Base-by-base conservation (phyloP, 345 rosid species). In the Syzygium jambos region DNA sequence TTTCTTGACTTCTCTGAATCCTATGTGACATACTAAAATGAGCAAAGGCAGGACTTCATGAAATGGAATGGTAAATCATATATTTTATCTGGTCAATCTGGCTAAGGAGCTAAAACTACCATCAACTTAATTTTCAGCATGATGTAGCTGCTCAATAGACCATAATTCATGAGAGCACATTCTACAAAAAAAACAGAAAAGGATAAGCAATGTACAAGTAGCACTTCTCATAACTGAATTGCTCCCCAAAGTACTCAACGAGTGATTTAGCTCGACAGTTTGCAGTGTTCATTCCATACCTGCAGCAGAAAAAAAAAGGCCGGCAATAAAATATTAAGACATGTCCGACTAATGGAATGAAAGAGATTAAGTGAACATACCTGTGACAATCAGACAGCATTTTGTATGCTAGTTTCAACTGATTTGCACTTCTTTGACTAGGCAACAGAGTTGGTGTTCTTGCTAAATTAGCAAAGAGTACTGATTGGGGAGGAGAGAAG, bases 261-360 rank as follows among this genome's bases (percentile, higher is more conserved):
- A 96, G 94, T 87, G 25, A 92, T 92, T 92, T 97, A 5, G 97
- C 96, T 85, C 99, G 95, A 89, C 99, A 97, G 77, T 84, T 86
- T 51, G 96, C 94, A 80, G 97, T 96, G 82, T 94, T 95, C 99
- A 96, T 97, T 87, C 96, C 98, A 88, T 97, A 97, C 90, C 99
- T 97, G 94, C 91, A 85, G 63, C 56, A 51, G 55, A 85, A 89
- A 85, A 86, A 56, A 73, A 34, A 73, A 27, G 77, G 25, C 49
- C 51, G 73, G 77, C 57, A 12, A 83, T 34, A 87, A 52, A 84
- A 84, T 65, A 27, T 83, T 59, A 57, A 84, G 77, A 85, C 12
- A 85, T 53, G 86, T 54, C n/a, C 65, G 55, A 51, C 15, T 22
- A 85, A 84, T 27, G 17, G 52, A 78, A 41, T 80, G 85, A n/a